Evolutionary conservation across 768 basidiomycete genomes (phyloP).

Genomic region (Russula brevipes): DNA sequence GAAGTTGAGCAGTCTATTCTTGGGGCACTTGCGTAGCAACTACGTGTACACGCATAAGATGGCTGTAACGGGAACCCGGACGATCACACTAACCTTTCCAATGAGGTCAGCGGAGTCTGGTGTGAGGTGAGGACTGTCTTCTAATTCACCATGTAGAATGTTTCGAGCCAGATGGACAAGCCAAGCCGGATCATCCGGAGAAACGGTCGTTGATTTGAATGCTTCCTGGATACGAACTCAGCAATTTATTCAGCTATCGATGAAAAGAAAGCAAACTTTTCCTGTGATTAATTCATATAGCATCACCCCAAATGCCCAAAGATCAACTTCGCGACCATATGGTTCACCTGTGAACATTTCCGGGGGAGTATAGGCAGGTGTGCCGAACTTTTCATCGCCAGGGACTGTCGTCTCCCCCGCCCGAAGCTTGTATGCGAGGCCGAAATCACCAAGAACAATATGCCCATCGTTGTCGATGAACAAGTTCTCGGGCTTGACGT

Average conservation of each 20-base stretch:
- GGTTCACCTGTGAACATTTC: conserved; percentile 14
- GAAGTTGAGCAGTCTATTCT: conserved; percentile 9
- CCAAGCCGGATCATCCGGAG: conserved; percentile 12
- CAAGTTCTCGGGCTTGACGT: conserved; percentile 20
- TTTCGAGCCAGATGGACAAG: conserved; percentile 13
- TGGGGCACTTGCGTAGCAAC: conserved; percentile 13
- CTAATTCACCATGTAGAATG: conserved; percentile 7
- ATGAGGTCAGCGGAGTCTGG: conserved; percentile 6
- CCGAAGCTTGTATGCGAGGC: conserved; percentile 12
- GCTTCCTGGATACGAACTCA: conserved; percentile 12
- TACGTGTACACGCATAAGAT: neutral
- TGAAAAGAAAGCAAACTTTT: neutral
- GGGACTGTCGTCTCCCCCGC: conserved; percentile 3
- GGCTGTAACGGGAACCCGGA: neutral
- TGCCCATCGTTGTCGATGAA: conserved; percentile 22
- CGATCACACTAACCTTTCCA: neutral
- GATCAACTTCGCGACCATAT: conserved; percentile 19
- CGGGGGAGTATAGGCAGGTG: conserved; percentile 20
- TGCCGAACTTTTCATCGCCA: conserved; percentile 17
- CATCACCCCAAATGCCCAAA: conserved; percentile 23
- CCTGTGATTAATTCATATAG: conserved; percentile 19
- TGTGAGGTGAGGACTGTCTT: conserved; percentile 12
- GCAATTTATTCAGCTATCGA: neutral
- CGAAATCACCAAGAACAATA: conserved; percentile 21
- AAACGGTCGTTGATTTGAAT: conserved; percentile 13